phyloP scores from a whole-genome alignment of 1,284 basidiomycete species.

The Malassezia brasiliensis region DNA sequence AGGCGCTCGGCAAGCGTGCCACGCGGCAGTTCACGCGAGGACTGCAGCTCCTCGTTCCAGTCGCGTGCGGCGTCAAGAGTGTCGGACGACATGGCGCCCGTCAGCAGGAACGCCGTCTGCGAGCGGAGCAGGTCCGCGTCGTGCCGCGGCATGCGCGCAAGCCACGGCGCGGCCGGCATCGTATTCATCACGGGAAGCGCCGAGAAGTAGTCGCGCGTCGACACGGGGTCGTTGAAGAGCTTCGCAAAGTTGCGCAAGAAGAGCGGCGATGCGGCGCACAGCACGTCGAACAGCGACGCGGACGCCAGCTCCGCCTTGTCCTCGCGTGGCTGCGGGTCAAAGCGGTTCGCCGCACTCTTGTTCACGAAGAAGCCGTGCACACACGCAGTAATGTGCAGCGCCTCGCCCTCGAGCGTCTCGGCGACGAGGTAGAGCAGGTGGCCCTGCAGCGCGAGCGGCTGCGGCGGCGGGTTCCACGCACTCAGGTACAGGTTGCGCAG shows the following conservation, averaged over 20 bases:
- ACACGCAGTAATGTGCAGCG: constrained; percentile 53
- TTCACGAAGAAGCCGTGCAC: constrained; percentile 55
- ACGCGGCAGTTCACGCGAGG: constrained; percentile 54
- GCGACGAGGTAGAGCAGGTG: constrained; percentile 56
- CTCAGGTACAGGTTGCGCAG: constrained; percentile 53
- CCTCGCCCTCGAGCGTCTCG: constrained; percentile 55
- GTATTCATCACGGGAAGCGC: constrained; percentile 53
- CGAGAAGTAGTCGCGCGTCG: constrained; percentile 46
- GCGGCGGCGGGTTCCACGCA: constrained; percentile 57
- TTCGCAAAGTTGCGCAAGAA: constrained; percentile 45
- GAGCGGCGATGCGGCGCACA: constrained; percentile 51
- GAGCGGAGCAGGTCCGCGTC: constrained; percentile 53
- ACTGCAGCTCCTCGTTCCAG: constrained; percentile 58
- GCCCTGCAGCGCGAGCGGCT: constrained; percentile 53
- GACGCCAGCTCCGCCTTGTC: constrained; percentile 35
- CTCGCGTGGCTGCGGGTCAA: constrained; percentile 35
- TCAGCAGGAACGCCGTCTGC: constrained; percentile 55
- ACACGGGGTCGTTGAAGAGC: constrained; percentile 45
- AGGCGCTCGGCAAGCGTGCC: constrained; percentile 53
- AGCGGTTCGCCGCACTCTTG: constrained; percentile 47
- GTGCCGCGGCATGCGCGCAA: constrained; percentile 49
- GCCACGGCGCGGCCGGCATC: constrained; percentile 54
- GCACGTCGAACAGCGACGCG: constrained; percentile 54
- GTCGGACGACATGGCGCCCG: constrained; percentile 53
- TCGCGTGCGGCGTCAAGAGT: constrained; percentile 54